A percentile compares a stretch with the other conserved stretches of the same genome.
These are phyloP conservation scores for Stentor roeselii DNA, from an alignment of 73 alveolate genomes.

Conservation along the genomic window DNA sequence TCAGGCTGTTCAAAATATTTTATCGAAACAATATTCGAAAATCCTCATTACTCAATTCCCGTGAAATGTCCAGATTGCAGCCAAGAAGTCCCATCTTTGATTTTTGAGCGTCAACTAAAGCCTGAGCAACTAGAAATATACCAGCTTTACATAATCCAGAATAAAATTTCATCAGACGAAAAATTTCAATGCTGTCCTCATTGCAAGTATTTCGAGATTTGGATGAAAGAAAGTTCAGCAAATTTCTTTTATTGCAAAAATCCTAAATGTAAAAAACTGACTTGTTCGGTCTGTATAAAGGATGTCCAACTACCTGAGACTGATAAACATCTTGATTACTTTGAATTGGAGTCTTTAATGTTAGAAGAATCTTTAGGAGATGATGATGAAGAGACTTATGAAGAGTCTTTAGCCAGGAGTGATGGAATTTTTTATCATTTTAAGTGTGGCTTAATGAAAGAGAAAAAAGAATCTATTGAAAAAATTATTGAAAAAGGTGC, in stretches of 20 bases:
- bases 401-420: neutral
- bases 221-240: constrained; percentile 10
- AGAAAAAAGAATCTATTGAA: constrained; percentile 23
- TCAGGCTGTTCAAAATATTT: constrained; percentile 10
- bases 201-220: constrained; percentile 39
- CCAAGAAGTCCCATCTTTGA: neutral
- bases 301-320: neutral
- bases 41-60: constrained; percentile 32
- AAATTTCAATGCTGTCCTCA: constrained; percentile 29
- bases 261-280: neutral
- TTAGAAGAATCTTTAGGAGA: neutral
- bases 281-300: constrained; percentile 29
- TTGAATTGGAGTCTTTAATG: constrained; percentile 2
- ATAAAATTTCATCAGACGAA: neutral
- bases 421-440: constrained; percentile 21
- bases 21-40: constrained; percentile 20
- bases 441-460: constrained; percentile 26
- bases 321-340: neutral
- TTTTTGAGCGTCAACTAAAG: constrained; percentile 27
- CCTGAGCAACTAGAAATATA: neutral
- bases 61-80: constrained; percentile 27
- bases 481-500: constrained; percentile 33
- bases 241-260: constrained; percentile 33
- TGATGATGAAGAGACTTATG: constrained; percentile 9
- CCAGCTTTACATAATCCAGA: neutral